These are phyloP conservation scores for Komagataella kurtzmanii DNA, from an alignment of 805 yeast genomes.

Conservation along the genomic window DNA sequence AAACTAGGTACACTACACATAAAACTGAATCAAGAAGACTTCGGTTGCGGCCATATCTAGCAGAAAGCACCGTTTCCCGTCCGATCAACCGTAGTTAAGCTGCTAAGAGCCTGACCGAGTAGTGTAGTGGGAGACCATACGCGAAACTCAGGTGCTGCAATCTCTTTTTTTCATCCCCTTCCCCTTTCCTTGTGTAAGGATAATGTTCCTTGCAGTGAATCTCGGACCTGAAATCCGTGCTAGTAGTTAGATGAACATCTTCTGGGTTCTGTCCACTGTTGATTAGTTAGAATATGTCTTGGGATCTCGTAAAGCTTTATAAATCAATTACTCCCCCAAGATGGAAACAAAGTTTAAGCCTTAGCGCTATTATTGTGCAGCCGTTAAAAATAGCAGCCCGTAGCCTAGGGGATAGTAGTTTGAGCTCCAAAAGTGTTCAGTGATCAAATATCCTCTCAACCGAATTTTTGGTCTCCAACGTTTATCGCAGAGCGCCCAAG, in stretches of 20 bases:
- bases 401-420: neutral
- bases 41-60: constrained; percentile 48
- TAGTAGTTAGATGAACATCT: too few species aligned
- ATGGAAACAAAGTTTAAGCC: too few species aligned
- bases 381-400: neutral
- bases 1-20: too few species aligned
- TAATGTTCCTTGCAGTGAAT: too few species aligned
- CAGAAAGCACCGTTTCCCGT: constrained; percentile 50
- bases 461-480: too few species aligned
- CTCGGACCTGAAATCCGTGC: too few species aligned
- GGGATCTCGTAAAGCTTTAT: too few species aligned
- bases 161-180: constrained; percentile 1
- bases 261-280: too few species aligned
- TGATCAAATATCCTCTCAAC: neutral
- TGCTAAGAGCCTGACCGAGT: constrained; percentile 46
- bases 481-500: too few species aligned
- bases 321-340: too few species aligned
- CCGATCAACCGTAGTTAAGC: constrained; percentile 48
- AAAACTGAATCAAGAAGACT: neutral
- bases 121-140: constrained; percentile 46
- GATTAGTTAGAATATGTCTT: too few species aligned
- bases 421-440: neutral
- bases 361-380: too few species aligned
- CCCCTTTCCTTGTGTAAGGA: neutral
- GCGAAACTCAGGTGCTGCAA: constrained; percentile 40